Percentiles rank a stretch among this genome's conserved stretches.
Conservation (phyloP, 306 rosid species). For the Medicago ruthenica region DNA sequence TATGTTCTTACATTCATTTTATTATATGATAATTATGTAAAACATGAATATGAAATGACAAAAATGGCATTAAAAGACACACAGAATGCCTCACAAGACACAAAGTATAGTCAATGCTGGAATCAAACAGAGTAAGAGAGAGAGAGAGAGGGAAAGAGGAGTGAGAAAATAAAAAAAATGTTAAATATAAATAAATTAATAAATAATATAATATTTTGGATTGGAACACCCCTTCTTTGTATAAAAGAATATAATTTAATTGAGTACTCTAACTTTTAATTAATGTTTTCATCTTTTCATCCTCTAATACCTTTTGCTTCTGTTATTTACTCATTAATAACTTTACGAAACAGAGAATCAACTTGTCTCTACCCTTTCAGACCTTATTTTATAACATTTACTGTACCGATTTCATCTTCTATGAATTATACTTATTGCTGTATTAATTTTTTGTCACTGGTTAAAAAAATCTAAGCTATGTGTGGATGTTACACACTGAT, state of each 20-base stretch:
- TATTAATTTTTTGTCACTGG: slow-evolving; percentile 10
- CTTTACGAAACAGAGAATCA: slow-evolving; percentile 43
- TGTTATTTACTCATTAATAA: slow-evolving; percentile 32
- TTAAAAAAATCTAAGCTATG: slow-evolving; percentile 1
- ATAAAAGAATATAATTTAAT: slow-evolving; percentile 13
- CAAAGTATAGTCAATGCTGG: slow-evolving; percentile 57
- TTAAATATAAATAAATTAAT: slow-evolving; percentile 24
- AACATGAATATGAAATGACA: slow-evolving; percentile 10
- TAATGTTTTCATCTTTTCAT: slow-evolving; percentile 32
- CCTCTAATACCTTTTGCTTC: slow-evolving; percentile 28
- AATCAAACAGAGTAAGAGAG: slow-evolving; percentile 42
- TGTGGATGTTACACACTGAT: slow-evolving; percentile 32
- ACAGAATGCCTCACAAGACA: slow-evolving; percentile 37
- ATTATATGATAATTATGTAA: slow-evolving; percentile 34
- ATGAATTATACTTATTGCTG: slow-evolving; percentile 20
- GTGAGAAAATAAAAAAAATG: slow-evolving; percentile 33
- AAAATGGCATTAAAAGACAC: slow-evolving; percentile 35
- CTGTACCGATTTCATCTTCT: slow-evolving; percentile 22
- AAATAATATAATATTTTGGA: not conserved
- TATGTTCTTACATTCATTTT: slow-evolving; percentile 32
- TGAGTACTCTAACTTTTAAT: slow-evolving; percentile 25
- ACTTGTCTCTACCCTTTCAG: slow-evolving; percentile 34
- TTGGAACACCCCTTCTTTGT: slow-evolving; percentile 24
- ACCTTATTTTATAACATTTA: slow-evolving; percentile 38
- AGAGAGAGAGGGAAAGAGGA: slow-evolving; percentile 11